Conservation (phyloP, 78 protist species). For the Creolimax fragrantissima region DNA sequence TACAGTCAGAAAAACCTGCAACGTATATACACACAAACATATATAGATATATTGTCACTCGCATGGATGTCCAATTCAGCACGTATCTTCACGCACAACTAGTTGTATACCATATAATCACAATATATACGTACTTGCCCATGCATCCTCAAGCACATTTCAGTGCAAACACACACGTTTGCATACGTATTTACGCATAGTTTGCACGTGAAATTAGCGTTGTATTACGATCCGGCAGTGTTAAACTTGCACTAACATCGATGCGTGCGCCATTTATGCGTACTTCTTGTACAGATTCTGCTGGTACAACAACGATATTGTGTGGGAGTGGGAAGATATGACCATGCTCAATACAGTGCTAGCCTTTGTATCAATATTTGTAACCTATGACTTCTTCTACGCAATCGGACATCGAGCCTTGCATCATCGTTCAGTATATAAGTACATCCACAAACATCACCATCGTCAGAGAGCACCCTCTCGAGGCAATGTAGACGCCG, state of each 20-base stretch:
- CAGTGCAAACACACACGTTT: neutral
- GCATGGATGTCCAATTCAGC: neutral
- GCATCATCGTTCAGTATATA: neutral
- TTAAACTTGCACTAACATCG: no score
- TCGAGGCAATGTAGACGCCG: conserved; percentile 2
- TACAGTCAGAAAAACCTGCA: neutral
- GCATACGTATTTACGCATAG: neutral
- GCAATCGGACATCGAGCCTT: neutral
- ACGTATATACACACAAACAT: neutral
- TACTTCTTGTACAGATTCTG: neutral
- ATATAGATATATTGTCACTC: neutral
- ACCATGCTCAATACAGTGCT: neutral
- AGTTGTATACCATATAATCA: no score
- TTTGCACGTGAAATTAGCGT: no score
- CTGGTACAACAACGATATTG: neutral
- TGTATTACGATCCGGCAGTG: no score
- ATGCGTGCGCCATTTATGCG: no score
- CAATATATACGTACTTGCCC: neutral
- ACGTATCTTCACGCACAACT: no score
- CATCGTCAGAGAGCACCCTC: conserved; percentile 7
- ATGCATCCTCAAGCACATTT: neutral
- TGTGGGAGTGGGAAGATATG: neutral
- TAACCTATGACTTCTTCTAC: neutral
- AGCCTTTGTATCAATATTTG: neutral
- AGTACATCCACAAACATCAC: conserved; percentile 4